A percentile compares a stretch with the other conserved stretches of the same genome.
These are phyloP conservation scores for Umbelopsis sp. DNA, from an alignment of 192 early-diverging fungal species.

Conservation along the genomic window DNA sequence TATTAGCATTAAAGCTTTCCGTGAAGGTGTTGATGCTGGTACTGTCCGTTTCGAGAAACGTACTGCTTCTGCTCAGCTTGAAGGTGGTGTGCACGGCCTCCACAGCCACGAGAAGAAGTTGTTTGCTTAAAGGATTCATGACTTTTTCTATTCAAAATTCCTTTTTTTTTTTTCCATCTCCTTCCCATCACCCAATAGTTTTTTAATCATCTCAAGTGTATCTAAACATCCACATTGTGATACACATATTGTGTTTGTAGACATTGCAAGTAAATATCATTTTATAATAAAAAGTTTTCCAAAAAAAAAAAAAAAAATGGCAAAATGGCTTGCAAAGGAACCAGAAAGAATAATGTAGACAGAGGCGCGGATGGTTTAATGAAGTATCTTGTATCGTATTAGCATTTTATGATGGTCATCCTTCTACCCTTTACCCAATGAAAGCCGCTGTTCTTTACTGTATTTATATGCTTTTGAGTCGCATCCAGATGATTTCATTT, in stretches of 20 bases:
- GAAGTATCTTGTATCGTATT: no score
- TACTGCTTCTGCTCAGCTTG: conserved; percentile 91
- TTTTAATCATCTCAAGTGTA: neutral
- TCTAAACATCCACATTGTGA: neutral
- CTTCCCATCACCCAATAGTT: neutral
- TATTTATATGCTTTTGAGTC: no score
- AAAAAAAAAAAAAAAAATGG: neutral
- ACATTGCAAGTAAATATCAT: conserved; percentile 1
- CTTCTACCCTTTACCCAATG: no score
- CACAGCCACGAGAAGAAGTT: conserved; percentile 83
- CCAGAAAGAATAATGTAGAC: no score
- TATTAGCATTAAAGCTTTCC: conserved; percentile 64
- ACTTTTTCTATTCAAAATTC: conserved; percentile 7
- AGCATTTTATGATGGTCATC: no score
- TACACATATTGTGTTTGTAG: neutral
- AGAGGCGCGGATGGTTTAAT: no score
- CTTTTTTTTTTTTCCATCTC: neutral
- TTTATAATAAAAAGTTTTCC: neutral
- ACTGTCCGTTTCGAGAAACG: conserved; percentile 92
- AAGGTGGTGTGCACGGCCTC: conserved; percentile 95
- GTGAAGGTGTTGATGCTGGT: conserved; percentile 67
- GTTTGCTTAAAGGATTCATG: conserved; percentile 47
- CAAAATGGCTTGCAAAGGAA: no score
- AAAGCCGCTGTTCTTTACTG: no score
- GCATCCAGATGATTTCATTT: no score